Conservation (phyloP, 176 grass and related monocot genomes). For the Paspalum notatum region DNA sequence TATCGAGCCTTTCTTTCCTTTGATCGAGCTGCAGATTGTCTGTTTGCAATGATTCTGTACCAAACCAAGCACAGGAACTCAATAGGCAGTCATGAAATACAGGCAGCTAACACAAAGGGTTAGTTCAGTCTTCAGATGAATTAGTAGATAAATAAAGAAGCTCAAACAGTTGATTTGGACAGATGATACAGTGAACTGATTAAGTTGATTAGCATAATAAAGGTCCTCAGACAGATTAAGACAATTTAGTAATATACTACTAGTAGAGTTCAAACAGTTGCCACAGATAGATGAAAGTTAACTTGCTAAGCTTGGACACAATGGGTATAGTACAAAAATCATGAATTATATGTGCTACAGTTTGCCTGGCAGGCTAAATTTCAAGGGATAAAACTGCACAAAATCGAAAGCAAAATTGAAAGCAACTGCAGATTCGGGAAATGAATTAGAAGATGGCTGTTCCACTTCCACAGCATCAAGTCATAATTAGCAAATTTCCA, state of each 20-base stretch:
- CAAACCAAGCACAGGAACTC: slow-evolving; percentile 30
- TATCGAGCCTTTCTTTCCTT: slow-evolving; percentile 94
- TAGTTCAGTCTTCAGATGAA: not conserved
- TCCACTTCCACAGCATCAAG: slow-evolving; percentile 7
- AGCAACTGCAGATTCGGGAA: not conserved
- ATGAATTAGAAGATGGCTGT: not conserved
- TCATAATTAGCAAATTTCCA: not conserved
- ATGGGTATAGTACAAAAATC: not conserved
- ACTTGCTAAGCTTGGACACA: not conserved
- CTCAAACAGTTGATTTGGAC: not conserved
- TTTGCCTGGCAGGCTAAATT: not conserved
- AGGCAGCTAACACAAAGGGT: not conserved
- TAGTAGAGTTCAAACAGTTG: not conserved
- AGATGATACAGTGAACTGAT: not conserved
- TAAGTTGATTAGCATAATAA: not conserved
- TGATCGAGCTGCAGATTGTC: slow-evolving; percentile 90
- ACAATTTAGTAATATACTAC: not conserved
- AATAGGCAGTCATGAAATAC: slow-evolving; percentile 7
- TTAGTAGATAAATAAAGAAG: too few relatives aligned
- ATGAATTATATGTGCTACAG: not conserved
- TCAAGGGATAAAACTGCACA: not conserved
- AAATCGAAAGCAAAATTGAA: not conserved
- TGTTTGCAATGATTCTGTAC: slow-evolving; percentile 89
- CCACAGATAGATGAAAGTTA: not conserved
- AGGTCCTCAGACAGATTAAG: not conserved